Conservation (phyloP, 2,329 filamentous ascomycete species). For the Alternaria brassicae region DNA sequence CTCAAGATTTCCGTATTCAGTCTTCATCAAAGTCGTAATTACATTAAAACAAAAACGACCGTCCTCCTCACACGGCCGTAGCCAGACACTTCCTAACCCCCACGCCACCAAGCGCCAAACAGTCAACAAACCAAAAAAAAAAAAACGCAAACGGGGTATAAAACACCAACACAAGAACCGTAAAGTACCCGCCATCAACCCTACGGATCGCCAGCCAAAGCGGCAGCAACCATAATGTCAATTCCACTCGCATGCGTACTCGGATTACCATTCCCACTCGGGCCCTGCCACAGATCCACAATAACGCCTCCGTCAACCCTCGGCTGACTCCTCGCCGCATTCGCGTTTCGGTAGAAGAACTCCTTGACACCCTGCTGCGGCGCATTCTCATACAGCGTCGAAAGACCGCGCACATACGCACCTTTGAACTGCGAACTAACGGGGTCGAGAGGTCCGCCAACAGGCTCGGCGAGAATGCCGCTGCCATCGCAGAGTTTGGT, state of each 20-base stretch:
- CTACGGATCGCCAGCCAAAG: slow-evolving; percentile 12
- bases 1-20: not conserved
- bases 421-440: slow-evolving; percentile 49
- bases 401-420: slow-evolving; percentile 46
- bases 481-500: slow-evolving; percentile 29
- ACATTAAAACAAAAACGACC: slow-evolving; percentile 6
- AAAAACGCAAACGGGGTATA: slow-evolving; percentile 8
- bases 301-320: slow-evolving; percentile 55
- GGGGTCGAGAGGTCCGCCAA: slow-evolving; percentile 31
- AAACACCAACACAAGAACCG: not conserved
- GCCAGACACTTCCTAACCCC: not conserved
- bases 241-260: slow-evolving; percentile 69
- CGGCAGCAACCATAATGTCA: slow-evolving; percentile 67
- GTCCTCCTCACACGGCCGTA: not conserved
- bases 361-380: slow-evolving; percentile 30
- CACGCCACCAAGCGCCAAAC: slow-evolving; percentile 1
- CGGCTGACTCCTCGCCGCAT: slow-evolving; percentile 39
- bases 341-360: slow-evolving; percentile 46
- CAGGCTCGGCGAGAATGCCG: slow-evolving; percentile 46
- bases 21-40: slow-evolving; percentile 2
- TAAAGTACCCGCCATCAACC: not conserved
- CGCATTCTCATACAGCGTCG: slow-evolving; percentile 37
- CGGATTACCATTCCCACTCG: slow-evolving; percentile 58
- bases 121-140: not conserved
- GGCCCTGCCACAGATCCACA: slow-evolving; percentile 67